Evolutionary conservation across 225 moss, liverwort and hornwort genomes (phyloP).

Genomic region (Neckera pumila): DNA sequence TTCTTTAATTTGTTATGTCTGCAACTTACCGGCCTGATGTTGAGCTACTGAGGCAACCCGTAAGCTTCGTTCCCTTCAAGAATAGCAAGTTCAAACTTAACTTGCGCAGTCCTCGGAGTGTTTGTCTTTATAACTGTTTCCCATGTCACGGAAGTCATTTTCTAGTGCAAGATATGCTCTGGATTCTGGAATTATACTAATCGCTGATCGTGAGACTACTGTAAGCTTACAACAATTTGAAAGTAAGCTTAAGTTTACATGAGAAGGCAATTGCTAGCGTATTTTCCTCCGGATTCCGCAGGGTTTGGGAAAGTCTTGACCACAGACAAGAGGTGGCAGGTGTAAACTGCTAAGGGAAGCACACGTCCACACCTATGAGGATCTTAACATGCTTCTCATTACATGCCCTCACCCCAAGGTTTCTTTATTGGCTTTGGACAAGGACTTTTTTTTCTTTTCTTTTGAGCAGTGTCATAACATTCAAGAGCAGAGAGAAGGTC

Average conservation of each 20-base stretch:
- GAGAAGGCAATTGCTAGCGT: background rate
- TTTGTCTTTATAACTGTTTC: background rate
- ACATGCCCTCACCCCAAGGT: background rate
- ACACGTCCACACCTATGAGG: background rate
- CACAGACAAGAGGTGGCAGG: background rate
- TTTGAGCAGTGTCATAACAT: background rate
- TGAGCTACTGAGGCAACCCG: background rate
- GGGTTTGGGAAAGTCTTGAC: background rate
- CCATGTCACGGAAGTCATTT: too few relatives aligned
- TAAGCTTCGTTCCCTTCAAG: background rate
- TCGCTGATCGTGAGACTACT: background rate
- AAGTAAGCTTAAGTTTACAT: too few relatives aligned
- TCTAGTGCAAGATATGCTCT: background rate
- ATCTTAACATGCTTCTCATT: background rate
- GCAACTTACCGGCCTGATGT: background rate
- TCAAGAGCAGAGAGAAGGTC: too few relatives aligned
- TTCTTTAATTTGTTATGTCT: too few relatives aligned
- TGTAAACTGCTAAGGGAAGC: background rate
- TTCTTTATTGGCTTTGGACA: background rate
- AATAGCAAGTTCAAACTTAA: background rate
- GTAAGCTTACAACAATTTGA: background rate
- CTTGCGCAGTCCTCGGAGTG: background rate
- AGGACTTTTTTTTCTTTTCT: background rate
- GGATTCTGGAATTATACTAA: background rate
- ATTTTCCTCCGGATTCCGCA: background rate